phyloP scores from a whole-genome alignment of 495 filamentous ascomycete genomes.

The Astrocystis sublimbata region DNA sequence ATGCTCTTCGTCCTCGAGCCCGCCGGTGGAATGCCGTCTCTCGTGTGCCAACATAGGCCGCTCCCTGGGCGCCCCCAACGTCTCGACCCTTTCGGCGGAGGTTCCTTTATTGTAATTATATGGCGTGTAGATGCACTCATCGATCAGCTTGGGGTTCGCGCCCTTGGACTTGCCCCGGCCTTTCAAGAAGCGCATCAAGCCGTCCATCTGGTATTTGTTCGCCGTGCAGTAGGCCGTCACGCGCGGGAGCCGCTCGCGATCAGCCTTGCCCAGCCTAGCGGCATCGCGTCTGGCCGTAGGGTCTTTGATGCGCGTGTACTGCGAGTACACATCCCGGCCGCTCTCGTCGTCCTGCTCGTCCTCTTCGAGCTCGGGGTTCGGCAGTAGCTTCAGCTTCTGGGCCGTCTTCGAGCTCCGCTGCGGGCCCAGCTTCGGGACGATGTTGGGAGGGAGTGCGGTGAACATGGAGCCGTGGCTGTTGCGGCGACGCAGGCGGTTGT shows the following conservation, averaged over 20 bases:
- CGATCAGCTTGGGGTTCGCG: conserved; percentile 83
- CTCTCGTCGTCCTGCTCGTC: conserved; percentile 74
- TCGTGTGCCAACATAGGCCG: conserved; percentile 51
- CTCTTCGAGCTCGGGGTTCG: conserved; percentile 81
- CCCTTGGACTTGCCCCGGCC: conserved; percentile 71
- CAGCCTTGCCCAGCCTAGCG: conserved; percentile 88
- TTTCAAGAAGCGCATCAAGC: conserved; percentile 85
- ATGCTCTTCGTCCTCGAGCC: conserved; percentile 30
- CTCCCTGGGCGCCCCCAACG: conserved; percentile 35
- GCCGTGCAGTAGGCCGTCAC: conserved; percentile 97
- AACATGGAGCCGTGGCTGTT: conserved; percentile 72
- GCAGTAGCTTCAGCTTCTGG: conserved; percentile 93
- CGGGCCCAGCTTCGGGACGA: conserved; percentile 81
- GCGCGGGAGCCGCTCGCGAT: conserved; percentile 79
- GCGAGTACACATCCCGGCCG: conserved; percentile 93
- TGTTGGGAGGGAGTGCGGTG: conserved; percentile 49
- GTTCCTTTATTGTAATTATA: conserved; percentile 67
- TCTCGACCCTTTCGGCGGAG: conserved; percentile 34
- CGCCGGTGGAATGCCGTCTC: conserved; percentile 58
- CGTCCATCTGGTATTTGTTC: conserved; percentile 83
- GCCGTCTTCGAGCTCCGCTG: conserved; percentile 93
- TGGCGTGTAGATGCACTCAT: conserved; percentile 95
- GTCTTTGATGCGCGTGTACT: conserved; percentile 92
- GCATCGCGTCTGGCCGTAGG: conserved; percentile 91
- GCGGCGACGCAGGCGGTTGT: conserved; percentile 80